phyloP scores from a whole-genome alignment of 306 rosid genomes.

The Casuarina glauca region DNA sequence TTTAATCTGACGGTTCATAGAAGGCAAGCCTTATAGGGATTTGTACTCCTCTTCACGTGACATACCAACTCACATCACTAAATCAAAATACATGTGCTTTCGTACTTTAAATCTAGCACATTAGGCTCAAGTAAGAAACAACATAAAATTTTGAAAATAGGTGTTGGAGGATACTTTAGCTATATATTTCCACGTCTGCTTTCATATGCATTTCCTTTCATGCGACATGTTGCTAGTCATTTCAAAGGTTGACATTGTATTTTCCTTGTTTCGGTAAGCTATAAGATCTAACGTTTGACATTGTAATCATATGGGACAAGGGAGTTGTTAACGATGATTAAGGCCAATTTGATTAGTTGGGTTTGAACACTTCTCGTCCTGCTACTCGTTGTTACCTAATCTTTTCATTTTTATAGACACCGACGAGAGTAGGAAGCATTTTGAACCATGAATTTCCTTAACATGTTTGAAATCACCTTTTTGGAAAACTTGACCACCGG shows the following conservation, averaged over 20 bases:
- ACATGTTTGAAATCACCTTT: not conserved
- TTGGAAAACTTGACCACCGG: not conserved
- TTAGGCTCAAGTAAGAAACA: too few relatives aligned
- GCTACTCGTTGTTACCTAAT: not conserved
- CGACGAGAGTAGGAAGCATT: conserved; percentile 2
- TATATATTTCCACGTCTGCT: too few relatives aligned
- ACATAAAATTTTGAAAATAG: too few relatives aligned
- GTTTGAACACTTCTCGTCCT: not conserved
- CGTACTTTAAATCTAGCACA: too few relatives aligned
- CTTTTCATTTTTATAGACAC: not conserved
- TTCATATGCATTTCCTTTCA: too few relatives aligned
- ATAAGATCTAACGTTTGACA: conserved; percentile 35
- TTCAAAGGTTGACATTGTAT: conserved; percentile 19
- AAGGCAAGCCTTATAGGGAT: too few relatives aligned
- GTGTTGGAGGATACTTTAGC: too few relatives aligned
- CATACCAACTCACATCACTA: too few relatives aligned
- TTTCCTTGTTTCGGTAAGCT: conserved; percentile 11
- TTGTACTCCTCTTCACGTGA: too few relatives aligned
- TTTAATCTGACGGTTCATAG: too few relatives aligned
- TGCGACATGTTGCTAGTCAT: not conserved
- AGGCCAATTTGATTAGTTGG: conserved; percentile 21
- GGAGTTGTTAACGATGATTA: conserved; percentile 35
- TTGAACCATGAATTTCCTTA: not conserved
- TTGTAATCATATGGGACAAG: conserved; percentile 27
- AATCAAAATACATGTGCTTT: too few relatives aligned